Evolutionary conservation across 2,329 filamentous ascomycete species (phyloP), one percentile per base, ranked within the genome.

Genomic region (Gliomastix tumulicola): DNA sequence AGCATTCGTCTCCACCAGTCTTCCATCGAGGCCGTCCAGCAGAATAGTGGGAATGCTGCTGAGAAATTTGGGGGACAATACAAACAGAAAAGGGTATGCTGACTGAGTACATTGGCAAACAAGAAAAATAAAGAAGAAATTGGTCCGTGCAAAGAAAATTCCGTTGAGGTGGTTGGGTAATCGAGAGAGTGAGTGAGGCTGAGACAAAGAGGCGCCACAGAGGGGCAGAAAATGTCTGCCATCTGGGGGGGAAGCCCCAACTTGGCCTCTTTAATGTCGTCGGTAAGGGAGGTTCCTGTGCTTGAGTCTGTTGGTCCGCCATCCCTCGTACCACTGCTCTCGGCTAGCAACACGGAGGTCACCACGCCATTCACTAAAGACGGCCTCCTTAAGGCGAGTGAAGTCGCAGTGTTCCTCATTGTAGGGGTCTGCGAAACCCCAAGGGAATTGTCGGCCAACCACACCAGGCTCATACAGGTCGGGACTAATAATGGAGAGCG

Each of bases 351-450:
- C 88, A 42, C 90, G 83, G 41, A 98, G 70, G 56, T 98, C 92
- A 30, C 76, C 76, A 35, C 90, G 83, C 92, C 92, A 98, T 54
- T 97, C 90, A 46, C 71, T 80, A 59, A 98, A 98, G 21, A 98
- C 85, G 7, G 84, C 82, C 41, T 97, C 89, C 63, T 92, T 92
- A 47, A 98, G 74, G 43, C 83, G 82, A 38, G 84, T 70, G 59
- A 96, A 98, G 62, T 98, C 92, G 63, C 92, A 98, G 64, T 98
- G 92, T 49, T 85, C 78, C 21, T 81, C 72, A 51, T 97, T 82
- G 66, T 92, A 89, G 1, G 92, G 92, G 54, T 97, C 88, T 5
- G 92, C 92, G 49, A 96, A 94, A 7, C 92, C 92, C 92, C 92
- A 98, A 0, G 92, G 86, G 57, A 97, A 98, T 45, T 83, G 82